Percentiles rank a stretch among this genome's conserved stretches.
Evolutionary conservation across 2,329 filamentous ascomycete species (phyloP).

Genomic region (Fusarium verrucosum): DNA sequence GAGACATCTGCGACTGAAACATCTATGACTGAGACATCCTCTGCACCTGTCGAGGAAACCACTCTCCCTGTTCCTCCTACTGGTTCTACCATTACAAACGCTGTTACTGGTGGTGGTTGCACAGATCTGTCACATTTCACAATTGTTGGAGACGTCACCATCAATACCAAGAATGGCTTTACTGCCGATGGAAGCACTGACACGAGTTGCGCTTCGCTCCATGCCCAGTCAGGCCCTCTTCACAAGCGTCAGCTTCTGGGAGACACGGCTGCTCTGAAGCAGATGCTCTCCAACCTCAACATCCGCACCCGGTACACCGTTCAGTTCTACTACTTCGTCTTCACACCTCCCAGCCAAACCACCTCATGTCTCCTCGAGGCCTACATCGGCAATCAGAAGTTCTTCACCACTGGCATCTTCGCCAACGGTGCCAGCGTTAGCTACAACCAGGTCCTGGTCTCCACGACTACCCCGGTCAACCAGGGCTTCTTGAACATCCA

Average conservation of each 20-base stretch:
- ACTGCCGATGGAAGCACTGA: slow-evolving; percentile 8
- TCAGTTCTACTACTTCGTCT: slow-evolving; percentile 32
- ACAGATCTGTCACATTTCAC: background rate
- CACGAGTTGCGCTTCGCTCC: background rate
- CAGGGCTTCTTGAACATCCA: slow-evolving; percentile 8
- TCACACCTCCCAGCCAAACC: background rate
- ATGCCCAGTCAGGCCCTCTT: background rate
- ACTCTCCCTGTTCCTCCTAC: background rate
- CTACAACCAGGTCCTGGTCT: background rate
- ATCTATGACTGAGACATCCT: background rate
- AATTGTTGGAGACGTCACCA: background rate
- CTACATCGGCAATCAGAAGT: slow-evolving; percentile 5
- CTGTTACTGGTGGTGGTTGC: slow-evolving; percentile 7
- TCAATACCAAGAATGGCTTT: background rate
- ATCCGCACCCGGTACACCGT: slow-evolving; percentile 23
- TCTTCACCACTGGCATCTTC: slow-evolving; percentile 3
- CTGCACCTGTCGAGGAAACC: background rate
- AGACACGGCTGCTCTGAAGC: background rate
- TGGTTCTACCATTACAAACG: slow-evolving; percentile 8
- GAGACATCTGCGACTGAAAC: background rate
- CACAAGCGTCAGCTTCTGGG: slow-evolving; percentile 8
- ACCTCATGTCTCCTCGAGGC: slow-evolving; percentile 24
- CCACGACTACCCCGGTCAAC: background rate
- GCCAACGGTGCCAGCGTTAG: background rate
- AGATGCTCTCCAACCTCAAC: slow-evolving; percentile 12